Conservation (phyloP, 495 filamentous ascomycete species). For the Neurospora sp. region DNA sequence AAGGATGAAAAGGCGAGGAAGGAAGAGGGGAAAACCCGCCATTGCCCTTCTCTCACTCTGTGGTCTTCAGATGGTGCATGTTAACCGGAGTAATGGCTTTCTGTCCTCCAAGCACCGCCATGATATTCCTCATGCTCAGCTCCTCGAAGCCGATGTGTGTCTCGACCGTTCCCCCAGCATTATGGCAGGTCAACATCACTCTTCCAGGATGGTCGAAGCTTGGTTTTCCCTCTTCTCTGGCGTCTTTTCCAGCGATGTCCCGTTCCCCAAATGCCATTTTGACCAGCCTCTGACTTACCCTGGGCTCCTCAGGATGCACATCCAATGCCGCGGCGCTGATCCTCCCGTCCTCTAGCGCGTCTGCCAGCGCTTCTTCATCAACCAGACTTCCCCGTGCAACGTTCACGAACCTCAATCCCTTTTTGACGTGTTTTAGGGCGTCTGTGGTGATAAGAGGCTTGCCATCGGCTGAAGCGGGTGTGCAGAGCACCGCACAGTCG, state of each 20-base stretch:
- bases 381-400: constrained; percentile 62
- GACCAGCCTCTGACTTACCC: constrained; percentile 36
- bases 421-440: constrained; percentile 42
- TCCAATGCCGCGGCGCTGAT: constrained; percentile 53
- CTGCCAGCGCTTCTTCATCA: constrained; percentile 57
- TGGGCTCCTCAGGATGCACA: constrained; percentile 55
- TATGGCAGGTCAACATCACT: constrained; percentile 59
- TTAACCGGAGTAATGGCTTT: constrained; percentile 59
- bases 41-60: not conserved
- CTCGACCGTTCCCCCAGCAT: constrained; percentile 63
- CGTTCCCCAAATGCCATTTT: constrained; percentile 23
- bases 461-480: constrained; percentile 48
- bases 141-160: constrained; percentile 64
- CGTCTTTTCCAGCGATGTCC: not conserved
- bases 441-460: constrained; percentile 43
- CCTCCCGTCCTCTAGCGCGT: constrained; percentile 46
- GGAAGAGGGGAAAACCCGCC: rapidly evolving
- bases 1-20: not conserved
- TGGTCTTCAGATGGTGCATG: constrained; percentile 35
- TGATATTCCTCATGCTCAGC: constrained; percentile 62
- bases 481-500: constrained; percentile 61
- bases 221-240: constrained; percentile 8
- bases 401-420: constrained; percentile 56
- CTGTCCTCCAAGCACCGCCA: constrained; percentile 44
- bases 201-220: constrained; percentile 8